Conservation (phyloP, 2,329 filamentous ascomycete genomes). For the Davidsoniella australis region DNA sequence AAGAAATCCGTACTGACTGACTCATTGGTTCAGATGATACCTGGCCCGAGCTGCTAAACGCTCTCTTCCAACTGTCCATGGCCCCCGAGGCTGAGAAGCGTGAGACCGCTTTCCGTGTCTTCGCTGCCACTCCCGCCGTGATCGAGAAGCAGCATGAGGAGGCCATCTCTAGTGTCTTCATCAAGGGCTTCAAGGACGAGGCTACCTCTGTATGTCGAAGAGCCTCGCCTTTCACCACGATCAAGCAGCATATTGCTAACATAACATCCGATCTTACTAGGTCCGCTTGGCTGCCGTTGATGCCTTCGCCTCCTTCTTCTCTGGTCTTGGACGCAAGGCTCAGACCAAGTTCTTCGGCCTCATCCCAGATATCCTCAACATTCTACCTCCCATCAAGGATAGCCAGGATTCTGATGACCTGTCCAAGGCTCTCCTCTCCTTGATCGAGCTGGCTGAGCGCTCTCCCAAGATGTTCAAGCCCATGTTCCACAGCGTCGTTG, state of each 20-base stretch:
- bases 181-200: slow-evolving; percentile 80
- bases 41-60: slow-evolving; percentile 78
- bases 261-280: slow-evolving; percentile 22
- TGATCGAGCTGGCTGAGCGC: slow-evolving; percentile 90
- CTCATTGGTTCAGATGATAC: slow-evolving; percentile 44
- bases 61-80: slow-evolving; percentile 81
- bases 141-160: slow-evolving; percentile 93
- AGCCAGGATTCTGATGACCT: slow-evolving; percentile 79
- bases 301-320: slow-evolving; percentile 91
- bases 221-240: not conserved
- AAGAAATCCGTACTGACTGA: not conserved
- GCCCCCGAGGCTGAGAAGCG: slow-evolving; percentile 67
- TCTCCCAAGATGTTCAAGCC: slow-evolving; percentile 94
- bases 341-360: slow-evolving; percentile 78
- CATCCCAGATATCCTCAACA: slow-evolving; percentile 82
- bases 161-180: slow-evolving; percentile 74
- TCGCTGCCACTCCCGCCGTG: slow-evolving; percentile 83
- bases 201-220: slow-evolving; percentile 48
- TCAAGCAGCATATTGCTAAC: not conserved
- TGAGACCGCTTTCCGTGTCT: slow-evolving; percentile 87
- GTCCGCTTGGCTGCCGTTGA: slow-evolving; percentile 91
- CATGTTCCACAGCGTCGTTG: slow-evolving; percentile 82
- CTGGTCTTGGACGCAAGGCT: slow-evolving; percentile 71
- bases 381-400: slow-evolving; percentile 86
- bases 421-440: slow-evolving; percentile 70